Evolutionary conservation across 1,284 basidiomycete species (phyloP).

Genomic region (Sporisorium sorghi): DNA sequence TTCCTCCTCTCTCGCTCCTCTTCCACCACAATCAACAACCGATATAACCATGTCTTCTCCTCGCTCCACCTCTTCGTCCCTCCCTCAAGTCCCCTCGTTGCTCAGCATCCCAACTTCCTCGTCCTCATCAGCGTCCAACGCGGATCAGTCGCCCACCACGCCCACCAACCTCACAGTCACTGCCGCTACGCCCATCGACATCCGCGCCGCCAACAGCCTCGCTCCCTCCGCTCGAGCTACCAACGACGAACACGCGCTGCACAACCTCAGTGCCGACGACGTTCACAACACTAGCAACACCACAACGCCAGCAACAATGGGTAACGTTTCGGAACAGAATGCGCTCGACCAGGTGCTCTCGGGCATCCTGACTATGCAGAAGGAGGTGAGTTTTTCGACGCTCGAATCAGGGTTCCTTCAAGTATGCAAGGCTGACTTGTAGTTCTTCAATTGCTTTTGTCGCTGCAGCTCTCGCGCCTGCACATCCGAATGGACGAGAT

Average conservation of each 20-base stretch:
- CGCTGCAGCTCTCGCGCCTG: constrained; percentile 50
- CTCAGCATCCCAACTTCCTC: background rate
- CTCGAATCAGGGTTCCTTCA: too few species aligned
- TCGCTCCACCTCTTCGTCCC: constrained; percentile 12
- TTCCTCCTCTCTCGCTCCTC: too few species aligned
- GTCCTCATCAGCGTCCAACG: background rate
- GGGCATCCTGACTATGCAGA: constrained; percentile 62
- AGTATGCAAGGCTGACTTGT: constrained; percentile 3
- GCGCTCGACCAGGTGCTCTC: constrained; percentile 58
- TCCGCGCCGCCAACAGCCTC: constrained; percentile 3
- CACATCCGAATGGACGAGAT: constrained; percentile 57
- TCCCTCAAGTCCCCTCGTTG: constrained; percentile 39
- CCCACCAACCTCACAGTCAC: constrained; percentile 8
- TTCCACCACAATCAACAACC: background rate
- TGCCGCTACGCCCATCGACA: background rate
- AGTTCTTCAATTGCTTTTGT: background rate
- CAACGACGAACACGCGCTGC: constrained; percentile 26
- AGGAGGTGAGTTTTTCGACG: constrained; percentile 53
- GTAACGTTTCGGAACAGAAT: constrained; percentile 34
- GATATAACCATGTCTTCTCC: constrained; percentile 17
- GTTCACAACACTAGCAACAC: too few species aligned
- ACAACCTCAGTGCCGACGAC: constrained; percentile 25
- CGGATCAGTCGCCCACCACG: constrained; percentile 31
- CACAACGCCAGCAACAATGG: constrained; percentile 27
- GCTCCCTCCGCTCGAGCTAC: background rate